Conservation (phyloP, 2,329 filamentous ascomycete genomes). For the Sphaerulina vaccinii region DNA sequence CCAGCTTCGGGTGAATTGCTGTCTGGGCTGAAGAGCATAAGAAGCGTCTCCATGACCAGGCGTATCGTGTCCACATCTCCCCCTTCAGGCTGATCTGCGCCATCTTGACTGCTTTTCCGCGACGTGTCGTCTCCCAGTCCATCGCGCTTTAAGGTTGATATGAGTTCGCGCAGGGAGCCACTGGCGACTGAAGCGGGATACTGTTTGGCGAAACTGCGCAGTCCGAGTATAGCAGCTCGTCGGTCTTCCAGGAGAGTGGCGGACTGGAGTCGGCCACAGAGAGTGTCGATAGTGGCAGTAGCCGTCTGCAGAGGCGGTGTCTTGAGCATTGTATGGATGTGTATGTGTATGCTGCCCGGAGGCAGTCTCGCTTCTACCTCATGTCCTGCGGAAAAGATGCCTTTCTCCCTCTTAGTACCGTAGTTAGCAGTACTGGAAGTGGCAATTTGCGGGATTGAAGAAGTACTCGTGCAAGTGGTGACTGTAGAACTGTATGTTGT, state of each 20-base stretch:
- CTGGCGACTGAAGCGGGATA: constrained; percentile 95
- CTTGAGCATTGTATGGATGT: constrained; percentile 47
- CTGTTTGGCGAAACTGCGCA: constrained; percentile 93
- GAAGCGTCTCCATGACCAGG: constrained; percentile 86
- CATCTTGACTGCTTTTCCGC: constrained; percentile 26
- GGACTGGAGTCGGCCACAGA: constrained; percentile 82
- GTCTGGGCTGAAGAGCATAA: constrained; percentile 83
- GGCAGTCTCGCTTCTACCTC: constrained; percentile 25
- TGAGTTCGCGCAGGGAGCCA: constrained; percentile 83
- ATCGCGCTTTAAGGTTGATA: constrained; percentile 81
- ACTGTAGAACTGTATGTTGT: too few relatives aligned
- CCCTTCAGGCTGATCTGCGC: constrained; percentile 54
- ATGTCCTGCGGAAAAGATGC: too few relatives aligned
- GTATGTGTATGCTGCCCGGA: constrained; percentile 22
- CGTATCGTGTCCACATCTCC: constrained; percentile 94
- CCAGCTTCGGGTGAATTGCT: constrained; percentile 76
- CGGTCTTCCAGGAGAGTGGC: constrained; percentile 93
- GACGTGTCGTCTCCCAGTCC: constrained; percentile 34
- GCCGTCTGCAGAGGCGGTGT: constrained; percentile 95
- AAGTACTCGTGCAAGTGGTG: too few relatives aligned
- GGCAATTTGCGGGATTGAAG: too few relatives aligned
- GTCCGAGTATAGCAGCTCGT: constrained; percentile 84
- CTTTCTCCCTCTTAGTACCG: too few relatives aligned
- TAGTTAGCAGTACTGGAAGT: too few relatives aligned
- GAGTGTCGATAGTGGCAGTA: constrained; percentile 85